These are phyloP conservation scores for Auricularia cornea DNA, from an alignment of 768 basidiomycete species.

Conservation along the genomic window DNA sequence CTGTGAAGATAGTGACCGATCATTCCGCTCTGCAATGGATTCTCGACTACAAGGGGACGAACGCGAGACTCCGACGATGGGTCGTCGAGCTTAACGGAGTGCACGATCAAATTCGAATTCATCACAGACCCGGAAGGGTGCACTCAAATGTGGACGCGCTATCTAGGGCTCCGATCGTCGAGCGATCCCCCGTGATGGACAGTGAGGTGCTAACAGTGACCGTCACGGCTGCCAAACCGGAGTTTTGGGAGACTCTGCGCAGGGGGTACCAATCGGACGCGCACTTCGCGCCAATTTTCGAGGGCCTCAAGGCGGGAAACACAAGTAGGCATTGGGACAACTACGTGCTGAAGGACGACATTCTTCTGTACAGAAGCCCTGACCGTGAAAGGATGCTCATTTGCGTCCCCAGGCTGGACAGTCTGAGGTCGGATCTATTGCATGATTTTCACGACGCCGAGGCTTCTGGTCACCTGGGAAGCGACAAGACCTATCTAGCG, in stretches of 20 bases:
- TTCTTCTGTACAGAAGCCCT: not conserved
- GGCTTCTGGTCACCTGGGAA: conserved; percentile 16
- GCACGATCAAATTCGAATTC: not conserved
- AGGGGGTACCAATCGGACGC: not conserved
- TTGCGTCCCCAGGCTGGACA: not conserved
- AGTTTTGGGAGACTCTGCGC: not conserved
- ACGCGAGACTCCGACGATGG: not conserved
- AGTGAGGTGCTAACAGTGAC: not conserved
- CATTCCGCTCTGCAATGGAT: not conserved
- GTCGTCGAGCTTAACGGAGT: not conserved
- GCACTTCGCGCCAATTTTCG: not conserved
- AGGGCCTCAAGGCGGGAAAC: not conserved
- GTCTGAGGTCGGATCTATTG: not conserved
- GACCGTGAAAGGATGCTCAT: not conserved
- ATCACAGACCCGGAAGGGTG: not conserved
- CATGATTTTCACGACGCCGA: conserved; percentile 2
- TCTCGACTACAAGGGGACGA: not conserved
- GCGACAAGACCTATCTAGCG: conserved; percentile 13
- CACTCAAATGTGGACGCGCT: not conserved
- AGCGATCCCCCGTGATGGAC: not conserved
- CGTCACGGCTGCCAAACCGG: not conserved
- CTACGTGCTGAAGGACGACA: not conserved
- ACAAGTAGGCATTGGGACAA: not conserved
- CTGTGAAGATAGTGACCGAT: not conserved
- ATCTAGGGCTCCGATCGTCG: not conserved